Base-by-base conservation (phyloP, 1,139 yeast species). In the Komagataea norvegica region DNA sequence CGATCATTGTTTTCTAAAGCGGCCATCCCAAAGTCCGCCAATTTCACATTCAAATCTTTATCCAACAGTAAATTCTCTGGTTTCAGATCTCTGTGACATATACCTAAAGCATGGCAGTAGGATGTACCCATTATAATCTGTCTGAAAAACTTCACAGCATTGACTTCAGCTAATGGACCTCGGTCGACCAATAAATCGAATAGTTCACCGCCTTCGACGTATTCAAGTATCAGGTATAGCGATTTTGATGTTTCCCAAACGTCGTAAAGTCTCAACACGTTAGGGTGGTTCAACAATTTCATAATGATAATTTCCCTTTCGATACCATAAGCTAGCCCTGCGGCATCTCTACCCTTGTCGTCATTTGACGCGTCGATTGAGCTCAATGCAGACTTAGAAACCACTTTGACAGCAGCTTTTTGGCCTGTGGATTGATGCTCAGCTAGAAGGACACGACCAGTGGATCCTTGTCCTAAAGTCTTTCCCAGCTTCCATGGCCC, bases 11-110 rank as follows among this genome's bases (percentile, higher is more conserved):
- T 72, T 59, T 83, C 89, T 46, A 83, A 64, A 19, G 93, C 91
- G 19, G 93, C 93, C 93, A 83, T 83, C 35, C 93, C 94, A 54
- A 83, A 83, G 60, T 83, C 94, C 7, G 93, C 94, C 49, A 83
- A 75, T 54, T 83, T 83, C 37, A 83, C 83, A 48, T 77, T 79
- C 40, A 77, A 69, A 38, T 77, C 69, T 31, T 75, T 74, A 58
- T 83, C 91, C 26, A 83, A 62, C 41, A 83, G 60, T 42, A 83
- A 65, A 59, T 83, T 83, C 55, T 83, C 94, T 8, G 91, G 91
- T 57, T 83, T 83, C 55, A 83, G 68, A 61, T 83, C 94, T 55
- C 94, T 72, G 55, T 83, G 93, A 51, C 89, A 81, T 44, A 83
- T 83, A 38, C 86, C 86, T 46, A 82, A 72, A 20, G 84, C 80